Percentiles rank a stretch among this genome's conserved stretches.
Conservation (phyloP, 495 filamentous ascomycete genomes). For the Trichoderma gamsii region DNA sequence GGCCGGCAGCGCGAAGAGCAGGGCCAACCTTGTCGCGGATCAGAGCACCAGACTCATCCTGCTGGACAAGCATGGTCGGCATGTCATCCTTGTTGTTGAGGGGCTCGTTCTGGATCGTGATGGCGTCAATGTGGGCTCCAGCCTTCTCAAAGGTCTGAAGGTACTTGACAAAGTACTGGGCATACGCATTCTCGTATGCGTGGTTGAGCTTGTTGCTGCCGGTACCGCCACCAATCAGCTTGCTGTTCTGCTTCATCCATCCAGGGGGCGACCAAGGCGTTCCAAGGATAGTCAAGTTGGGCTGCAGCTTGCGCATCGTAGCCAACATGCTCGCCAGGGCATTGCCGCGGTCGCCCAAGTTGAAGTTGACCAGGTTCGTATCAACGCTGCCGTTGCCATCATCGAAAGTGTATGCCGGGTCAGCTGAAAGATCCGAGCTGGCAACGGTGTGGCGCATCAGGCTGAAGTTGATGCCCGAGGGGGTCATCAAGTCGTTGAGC, state of each 20-base stretch:
- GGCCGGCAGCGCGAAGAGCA: slow-evolving; percentile 35
- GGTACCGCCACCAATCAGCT: slow-evolving; percentile 27
- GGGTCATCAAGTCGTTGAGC: slow-evolving; percentile 42
- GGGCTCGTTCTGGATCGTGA: slow-evolving; percentile 56
- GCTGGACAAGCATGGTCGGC: slow-evolving; percentile 49
- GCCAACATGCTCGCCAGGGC: slow-evolving; percentile 47
- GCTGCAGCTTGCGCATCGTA: slow-evolving; percentile 33
- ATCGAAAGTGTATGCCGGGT: slow-evolving; percentile 49
- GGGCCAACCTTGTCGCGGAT: slow-evolving; percentile 47
- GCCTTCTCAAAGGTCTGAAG: slow-evolving; percentile 42
- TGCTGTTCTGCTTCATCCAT: slow-evolving; percentile 53
- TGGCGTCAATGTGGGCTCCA: slow-evolving; percentile 45
- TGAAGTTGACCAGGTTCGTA: slow-evolving; percentile 36
- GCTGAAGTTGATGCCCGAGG: slow-evolving; percentile 41
- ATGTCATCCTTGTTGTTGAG: slow-evolving; percentile 48
- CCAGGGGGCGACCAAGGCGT: slow-evolving; percentile 50
- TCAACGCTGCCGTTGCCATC: slow-evolving; percentile 39
- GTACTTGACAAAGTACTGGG: slow-evolving; percentile 53
- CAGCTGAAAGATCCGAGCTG: slow-evolving; percentile 45
- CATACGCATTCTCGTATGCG: slow-evolving; percentile 42
- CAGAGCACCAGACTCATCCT: slow-evolving; percentile 42
- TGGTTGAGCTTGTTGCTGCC: slow-evolving; percentile 44
- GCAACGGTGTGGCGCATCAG: slow-evolving; percentile 52
- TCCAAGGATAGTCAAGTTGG: slow-evolving; percentile 39
- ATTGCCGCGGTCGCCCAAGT: slow-evolving; percentile 42